phyloP scores from a whole-genome alignment of 129 eudicot species.

The Chrysanthemum makinoi region DNA sequence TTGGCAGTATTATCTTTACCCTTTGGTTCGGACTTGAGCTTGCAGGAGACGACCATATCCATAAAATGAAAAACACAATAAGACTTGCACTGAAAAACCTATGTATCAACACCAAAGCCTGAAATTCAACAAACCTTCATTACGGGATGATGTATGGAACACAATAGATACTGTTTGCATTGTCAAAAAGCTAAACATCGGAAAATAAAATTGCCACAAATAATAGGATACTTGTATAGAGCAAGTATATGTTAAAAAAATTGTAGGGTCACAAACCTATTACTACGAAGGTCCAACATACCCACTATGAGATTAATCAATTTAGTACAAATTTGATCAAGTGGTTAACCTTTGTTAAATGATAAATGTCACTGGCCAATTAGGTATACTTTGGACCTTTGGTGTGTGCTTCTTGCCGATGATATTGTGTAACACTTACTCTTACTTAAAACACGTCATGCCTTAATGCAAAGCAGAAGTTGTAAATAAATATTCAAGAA shows the following conservation, averaged over 20 bases:
- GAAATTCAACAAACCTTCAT: slow-evolving; percentile 36
- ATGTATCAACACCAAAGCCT: slow-evolving; percentile 88
- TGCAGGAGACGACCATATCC: slow-evolving; percentile 70
- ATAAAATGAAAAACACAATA: slow-evolving; percentile 66
- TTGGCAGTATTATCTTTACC: slow-evolving; percentile 39
- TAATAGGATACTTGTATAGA: background rate
- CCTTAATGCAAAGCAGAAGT: background rate
- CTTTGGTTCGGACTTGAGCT: slow-evolving; percentile 40
- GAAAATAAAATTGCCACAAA: background rate
- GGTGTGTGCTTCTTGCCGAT: background rate
- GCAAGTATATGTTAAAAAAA: background rate
- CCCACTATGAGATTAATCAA: too few relatives aligned
- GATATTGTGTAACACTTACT: background rate
- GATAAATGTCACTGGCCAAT: too few relatives aligned
- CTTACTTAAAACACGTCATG: background rate
- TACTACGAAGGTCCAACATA: background rate
- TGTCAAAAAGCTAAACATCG: background rate
- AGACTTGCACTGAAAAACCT: slow-evolving; percentile 82
- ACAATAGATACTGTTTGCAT: background rate
- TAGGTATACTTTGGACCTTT: too few relatives aligned
- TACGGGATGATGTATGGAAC: slow-evolving; percentile 10
- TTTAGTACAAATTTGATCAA: too few relatives aligned
- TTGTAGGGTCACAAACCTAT: background rate
- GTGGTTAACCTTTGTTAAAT: too few relatives aligned
- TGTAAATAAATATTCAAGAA: background rate